phyloP scores from a whole-genome alignment of 306 rosid genomes.

The Luffa aegyptiaca region DNA sequence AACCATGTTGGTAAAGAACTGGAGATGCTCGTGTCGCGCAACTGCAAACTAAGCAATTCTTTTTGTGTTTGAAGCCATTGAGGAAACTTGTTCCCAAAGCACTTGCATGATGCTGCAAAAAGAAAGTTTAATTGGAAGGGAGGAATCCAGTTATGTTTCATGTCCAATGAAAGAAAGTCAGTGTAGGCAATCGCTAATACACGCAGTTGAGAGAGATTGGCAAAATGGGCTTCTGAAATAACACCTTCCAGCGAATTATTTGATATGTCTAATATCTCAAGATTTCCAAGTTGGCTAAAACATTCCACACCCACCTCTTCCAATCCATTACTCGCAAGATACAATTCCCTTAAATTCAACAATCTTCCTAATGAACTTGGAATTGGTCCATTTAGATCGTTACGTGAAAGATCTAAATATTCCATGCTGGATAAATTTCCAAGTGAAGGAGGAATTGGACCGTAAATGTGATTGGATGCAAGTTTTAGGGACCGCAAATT shows the following conservation, averaged over 20 bases:
- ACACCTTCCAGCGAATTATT: neutral
- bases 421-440: neutral
- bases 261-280: neutral
- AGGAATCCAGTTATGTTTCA: neutral
- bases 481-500: neutral
- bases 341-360: neutral
- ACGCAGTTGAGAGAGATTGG: neutral
- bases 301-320: neutral
- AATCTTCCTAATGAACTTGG: neutral
- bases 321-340: neutral
- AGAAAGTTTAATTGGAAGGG: neutral
- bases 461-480: neutral
- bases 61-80: constrained; percentile 1
- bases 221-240: neutral
- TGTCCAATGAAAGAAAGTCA: neutral
- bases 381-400: neutral
- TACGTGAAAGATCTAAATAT: neutral
- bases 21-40: neutral
- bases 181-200: neutral
- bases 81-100: neutral
- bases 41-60: neutral
- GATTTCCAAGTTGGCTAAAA: too few relatives aligned
- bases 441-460: neutral
- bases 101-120: neutral
- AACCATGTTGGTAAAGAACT: neutral